Evolutionary conservation across 1,284 basidiomycete genomes (phyloP).

Genomic region (Microbotryum saponariae): DNA sequence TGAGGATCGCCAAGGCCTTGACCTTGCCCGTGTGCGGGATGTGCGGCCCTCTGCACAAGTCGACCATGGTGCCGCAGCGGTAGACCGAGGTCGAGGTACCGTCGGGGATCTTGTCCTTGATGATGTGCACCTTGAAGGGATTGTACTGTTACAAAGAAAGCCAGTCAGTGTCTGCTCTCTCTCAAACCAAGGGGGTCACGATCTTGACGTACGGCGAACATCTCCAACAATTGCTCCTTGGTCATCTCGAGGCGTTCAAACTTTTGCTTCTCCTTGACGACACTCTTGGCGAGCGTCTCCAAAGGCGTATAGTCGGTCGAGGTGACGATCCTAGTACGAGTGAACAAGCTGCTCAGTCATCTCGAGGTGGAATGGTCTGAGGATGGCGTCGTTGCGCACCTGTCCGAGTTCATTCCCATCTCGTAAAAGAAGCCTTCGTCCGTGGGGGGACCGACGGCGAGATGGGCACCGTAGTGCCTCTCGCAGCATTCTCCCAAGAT

Average conservation of each 20-base stretch:
- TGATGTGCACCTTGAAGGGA: slow-evolving; percentile 96
- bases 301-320: slow-evolving; percentile 78
- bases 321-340: slow-evolving; percentile 55
- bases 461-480: slow-evolving; percentile 91
- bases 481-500: slow-evolving; percentile 98
- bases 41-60: slow-evolving; percentile 94
- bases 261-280: slow-evolving; percentile 93
- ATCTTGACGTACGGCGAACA: slow-evolving; percentile 71
- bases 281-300: slow-evolving; percentile 79
- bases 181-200: not conserved
- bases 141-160: slow-evolving; percentile 64
- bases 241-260: slow-evolving; percentile 90
- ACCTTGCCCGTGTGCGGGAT: slow-evolving; percentile 96
- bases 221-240: slow-evolving; percentile 88
- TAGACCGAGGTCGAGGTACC: slow-evolving; percentile 97
- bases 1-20: slow-evolving; percentile 91
- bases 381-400: slow-evolving; percentile 42
- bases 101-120: slow-evolving; percentile 91
- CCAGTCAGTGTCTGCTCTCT: not conserved
- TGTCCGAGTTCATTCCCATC: slow-evolving; percentile 61
- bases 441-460: slow-evolving; percentile 94
- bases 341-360: not conserved
- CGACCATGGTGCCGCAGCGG: slow-evolving; percentile 97
- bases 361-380: slow-evolving; percentile 6
- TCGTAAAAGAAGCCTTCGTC: slow-evolving; percentile 99